Evolutionary conservation across 306 rosid species (phyloP).

Genomic region (Castanospermum australe): DNA sequence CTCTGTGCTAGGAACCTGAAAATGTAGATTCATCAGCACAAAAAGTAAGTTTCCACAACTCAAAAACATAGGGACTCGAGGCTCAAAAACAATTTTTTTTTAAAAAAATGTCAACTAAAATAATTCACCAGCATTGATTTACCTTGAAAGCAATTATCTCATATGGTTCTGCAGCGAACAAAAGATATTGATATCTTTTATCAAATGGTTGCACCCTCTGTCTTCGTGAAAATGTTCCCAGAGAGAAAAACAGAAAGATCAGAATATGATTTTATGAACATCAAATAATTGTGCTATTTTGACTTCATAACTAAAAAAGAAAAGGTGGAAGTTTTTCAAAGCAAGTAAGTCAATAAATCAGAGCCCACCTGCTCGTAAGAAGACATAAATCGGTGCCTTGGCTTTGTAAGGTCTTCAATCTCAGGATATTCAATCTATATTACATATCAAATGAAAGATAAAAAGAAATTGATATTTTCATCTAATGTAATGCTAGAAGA

Average conservation of each 20-base stretch:
- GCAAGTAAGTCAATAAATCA: background rate
- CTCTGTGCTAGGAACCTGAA: conserved; percentile 95
- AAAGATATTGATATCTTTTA: conserved; percentile 81
- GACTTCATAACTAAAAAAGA: background rate
- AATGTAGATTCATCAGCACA: conserved; percentile 16
- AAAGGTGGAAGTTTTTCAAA: no score
- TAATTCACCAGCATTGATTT: conserved; percentile 1
- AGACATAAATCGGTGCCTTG: conserved; percentile 96
- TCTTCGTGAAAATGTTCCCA: conserved; percentile 6
- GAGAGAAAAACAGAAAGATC: conserved; percentile 4
- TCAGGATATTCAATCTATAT: conserved; percentile 95
- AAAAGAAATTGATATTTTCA: background rate
- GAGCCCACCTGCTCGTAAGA: conserved; percentile 84
- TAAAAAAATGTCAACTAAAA: background rate
- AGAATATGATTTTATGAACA: background rate
- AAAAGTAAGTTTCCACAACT: background rate
- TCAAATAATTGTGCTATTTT: background rate
- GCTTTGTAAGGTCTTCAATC: conserved; percentile 88
- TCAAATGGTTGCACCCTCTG: conserved; percentile 86
- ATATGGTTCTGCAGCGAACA: conserved; percentile 93
- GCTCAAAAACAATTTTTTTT: no score
- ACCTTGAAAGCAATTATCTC: conserved; percentile 96
- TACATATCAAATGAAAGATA: background rate
- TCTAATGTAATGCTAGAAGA: background rate
- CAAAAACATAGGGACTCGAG: no score